Evolutionary conservation across 352 stramenopile genomes (phyloP), one percentile per base, ranked within the genome.

Genomic region (Thraustochytrium striatum): DNA sequence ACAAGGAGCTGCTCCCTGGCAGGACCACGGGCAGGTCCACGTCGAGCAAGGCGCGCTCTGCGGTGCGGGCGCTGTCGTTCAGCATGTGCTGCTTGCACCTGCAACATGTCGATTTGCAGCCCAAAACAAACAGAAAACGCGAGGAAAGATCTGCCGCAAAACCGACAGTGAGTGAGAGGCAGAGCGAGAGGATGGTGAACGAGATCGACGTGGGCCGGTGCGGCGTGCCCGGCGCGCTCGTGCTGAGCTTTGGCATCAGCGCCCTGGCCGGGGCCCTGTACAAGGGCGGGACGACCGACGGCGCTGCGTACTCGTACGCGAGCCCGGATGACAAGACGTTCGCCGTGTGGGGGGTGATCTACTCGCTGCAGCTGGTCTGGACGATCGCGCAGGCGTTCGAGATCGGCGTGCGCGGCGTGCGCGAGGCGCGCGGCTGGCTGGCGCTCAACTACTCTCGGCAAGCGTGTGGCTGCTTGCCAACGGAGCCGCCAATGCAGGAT

Each of bases 301-400:
- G 59, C 16, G 59, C 59, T 3, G 33, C 59, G 32, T 70, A 70
- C 59, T 70, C 59, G 59, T 70, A 70, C 28, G 33, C 53, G 59
- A 33, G 53, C 35, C 59, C 59, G 41, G 28, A 50, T 9, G 59
- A 70, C 59, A 30, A 38, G 5, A 70, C 59, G 21, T 70, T 70
- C 38, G 30, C 59, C 41, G 59, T 70, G 59, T 70, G 59, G 59
- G 30, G 33, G n/a, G 5, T 70, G 7, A 70, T 70, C 59, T 70
- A 70, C 30, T 33, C 21, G 36, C 59, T 70, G 36, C 59, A 70
- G 11, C 35, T 38, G 21, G 30, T 52, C 21, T 33, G 33, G 1
- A 28, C 53, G 36, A 11, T 16, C 0, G 11, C 33, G 16, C 35
- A 70, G 28, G 5, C 11, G 9, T 52, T 13, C 30, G 59, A 38